Evolutionary conservation across 441 rosid genomes (phyloP).

Genomic region (Croton setiger): DNA sequence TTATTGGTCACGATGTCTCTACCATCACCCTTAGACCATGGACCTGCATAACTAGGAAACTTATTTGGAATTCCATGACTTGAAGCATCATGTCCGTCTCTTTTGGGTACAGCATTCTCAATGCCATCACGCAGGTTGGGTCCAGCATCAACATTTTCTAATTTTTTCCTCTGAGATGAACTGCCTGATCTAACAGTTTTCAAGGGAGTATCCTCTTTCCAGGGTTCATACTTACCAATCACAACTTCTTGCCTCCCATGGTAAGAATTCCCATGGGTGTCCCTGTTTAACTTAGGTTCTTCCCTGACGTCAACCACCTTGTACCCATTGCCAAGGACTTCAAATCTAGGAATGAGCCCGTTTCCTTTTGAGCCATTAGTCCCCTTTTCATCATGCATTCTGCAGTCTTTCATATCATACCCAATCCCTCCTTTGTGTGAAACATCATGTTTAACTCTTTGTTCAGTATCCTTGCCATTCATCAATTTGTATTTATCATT

Average conservation of each 20-base stretch:
- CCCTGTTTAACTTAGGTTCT: conserved; percentile 31
- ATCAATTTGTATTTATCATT: conserved; percentile 34
- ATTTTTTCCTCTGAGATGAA: conserved; percentile 41
- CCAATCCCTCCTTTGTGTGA: conserved; percentile 36
- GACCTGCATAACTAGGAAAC: conserved; percentile 28
- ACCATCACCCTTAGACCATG: conserved; percentile 28
- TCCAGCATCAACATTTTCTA: conserved; percentile 25
- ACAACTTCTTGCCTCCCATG: conserved; percentile 35
- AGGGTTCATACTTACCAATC: conserved; percentile 31
- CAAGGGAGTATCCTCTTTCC: conserved; percentile 40
- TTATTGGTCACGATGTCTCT: conserved; percentile 26
- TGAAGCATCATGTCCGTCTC: conserved; percentile 26
- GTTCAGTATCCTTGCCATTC: conserved; percentile 23
- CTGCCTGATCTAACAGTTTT: conserved; percentile 42
- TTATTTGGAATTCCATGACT: conserved; percentile 24
- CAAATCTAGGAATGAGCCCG: conserved; percentile 28
- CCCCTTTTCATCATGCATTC: conserved; percentile 23
- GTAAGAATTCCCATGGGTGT: conserved; percentile 29
- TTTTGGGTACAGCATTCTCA: conserved; percentile 38
- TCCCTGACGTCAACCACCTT: conserved; percentile 30
- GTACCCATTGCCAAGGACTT: conserved; percentile 26
- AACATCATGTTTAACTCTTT: conserved; percentile 27
- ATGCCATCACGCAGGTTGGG: conserved; percentile 29
- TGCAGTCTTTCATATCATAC: conserved; percentile 23
- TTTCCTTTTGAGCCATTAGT: conserved; percentile 29